phyloP scores from a whole-genome alignment of 768 basidiomycete species.

The Lactifluus pinguis region DNA sequence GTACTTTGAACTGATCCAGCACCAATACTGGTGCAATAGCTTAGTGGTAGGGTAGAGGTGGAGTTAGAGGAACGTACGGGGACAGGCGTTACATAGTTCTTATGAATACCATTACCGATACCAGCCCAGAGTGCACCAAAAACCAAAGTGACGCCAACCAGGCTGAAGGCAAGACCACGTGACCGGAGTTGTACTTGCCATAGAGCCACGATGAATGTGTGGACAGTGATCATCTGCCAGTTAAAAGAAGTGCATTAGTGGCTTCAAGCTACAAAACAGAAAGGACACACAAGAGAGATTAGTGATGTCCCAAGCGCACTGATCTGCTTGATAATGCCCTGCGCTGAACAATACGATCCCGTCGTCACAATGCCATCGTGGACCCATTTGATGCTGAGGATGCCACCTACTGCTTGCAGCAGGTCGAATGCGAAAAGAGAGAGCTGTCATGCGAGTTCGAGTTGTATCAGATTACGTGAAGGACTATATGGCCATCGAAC shows the following conservation, averaged over 20 bases:
- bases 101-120: background rate
- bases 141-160: background rate
- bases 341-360: conserved; percentile 30
- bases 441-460: conserved; percentile 17
- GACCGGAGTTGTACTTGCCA: conserved; percentile 27
- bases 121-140: too few species aligned
- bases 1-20: background rate
- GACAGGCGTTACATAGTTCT: conserved; percentile 27
- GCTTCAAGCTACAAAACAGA: background rate
- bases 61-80: conserved; percentile 21
- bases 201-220: conserved; percentile 33
- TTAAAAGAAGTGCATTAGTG: background rate
- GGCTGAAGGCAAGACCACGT: conserved; percentile 21
- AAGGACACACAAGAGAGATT: conserved; percentile 30
- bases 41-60: background rate
- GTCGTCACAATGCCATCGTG: conserved; percentile 25
- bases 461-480: background rate
- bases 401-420: conserved; percentile 32
- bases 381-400: conserved; percentile 29
- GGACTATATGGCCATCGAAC: background rate
- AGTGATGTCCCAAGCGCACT: conserved; percentile 36
- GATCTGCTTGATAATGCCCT: conserved; percentile 34
- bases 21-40: background rate
- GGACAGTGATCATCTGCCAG: conserved; percentile 25
- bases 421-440: conserved; percentile 27